These are phyloP conservation scores for Clitoria ternatea DNA, from an alignment of 306 rosid species.

Conservation along the genomic window DNA sequence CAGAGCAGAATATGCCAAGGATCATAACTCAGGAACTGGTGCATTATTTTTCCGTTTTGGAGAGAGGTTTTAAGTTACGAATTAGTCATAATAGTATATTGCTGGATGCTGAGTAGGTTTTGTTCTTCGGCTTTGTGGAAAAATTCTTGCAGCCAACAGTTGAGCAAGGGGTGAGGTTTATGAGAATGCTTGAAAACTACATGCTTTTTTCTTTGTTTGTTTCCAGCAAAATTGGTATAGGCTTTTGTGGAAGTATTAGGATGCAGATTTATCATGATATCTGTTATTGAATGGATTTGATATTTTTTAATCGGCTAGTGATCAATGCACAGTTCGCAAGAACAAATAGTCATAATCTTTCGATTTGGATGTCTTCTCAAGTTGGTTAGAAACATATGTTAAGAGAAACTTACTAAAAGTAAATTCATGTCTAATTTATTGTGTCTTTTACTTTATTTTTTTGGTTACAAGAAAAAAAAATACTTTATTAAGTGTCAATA, in stretches of 20 bases:
- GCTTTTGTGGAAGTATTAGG: slow-evolving; percentile 2
- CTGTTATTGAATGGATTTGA: slow-evolving; percentile 1
- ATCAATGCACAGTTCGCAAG: background rate
- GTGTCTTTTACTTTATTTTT: too few species aligned
- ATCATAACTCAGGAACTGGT: slow-evolving; percentile 91
- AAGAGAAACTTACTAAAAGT: too few species aligned
- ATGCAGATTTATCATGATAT: background rate
- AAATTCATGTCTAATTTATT: too few species aligned
- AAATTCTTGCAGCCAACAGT: slow-evolving; percentile 24
- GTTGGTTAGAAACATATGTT: too few species aligned
- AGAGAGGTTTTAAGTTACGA: slow-evolving; percentile 72
- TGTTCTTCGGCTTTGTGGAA: slow-evolving; percentile 31
- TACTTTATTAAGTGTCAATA: too few species aligned
- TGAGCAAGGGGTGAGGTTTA: background rate
- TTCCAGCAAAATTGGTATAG: background rate
- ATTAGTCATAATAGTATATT: slow-evolving; percentile 22
- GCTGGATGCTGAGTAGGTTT: slow-evolving; percentile 1
- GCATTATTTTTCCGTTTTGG: slow-evolving; percentile 94
- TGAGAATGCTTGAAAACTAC: slow-evolving; percentile 24
- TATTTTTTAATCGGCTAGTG: background rate
- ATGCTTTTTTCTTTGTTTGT: background rate
- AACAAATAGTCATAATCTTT: background rate
- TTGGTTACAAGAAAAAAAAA: too few species aligned
- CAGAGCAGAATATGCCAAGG: slow-evolving; percentile 90
- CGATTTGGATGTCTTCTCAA: too few species aligned